Conservation (phyloP, 2,329 filamentous ascomycete genomes). For the Aspergillus sp. region DNA sequence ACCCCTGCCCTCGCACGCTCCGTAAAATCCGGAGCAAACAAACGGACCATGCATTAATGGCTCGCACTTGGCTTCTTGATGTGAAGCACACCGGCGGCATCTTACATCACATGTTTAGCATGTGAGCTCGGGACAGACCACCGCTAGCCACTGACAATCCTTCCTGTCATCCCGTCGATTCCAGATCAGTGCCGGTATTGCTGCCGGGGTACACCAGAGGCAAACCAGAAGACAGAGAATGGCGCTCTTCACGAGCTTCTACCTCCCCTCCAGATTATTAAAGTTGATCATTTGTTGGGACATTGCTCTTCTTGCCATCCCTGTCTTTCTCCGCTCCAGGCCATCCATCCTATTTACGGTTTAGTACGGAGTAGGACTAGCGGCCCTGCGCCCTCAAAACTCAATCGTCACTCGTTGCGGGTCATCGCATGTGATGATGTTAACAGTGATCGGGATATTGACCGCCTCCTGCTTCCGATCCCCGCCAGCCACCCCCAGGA, state of each 20-base stretch:
- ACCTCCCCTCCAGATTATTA: neutral
- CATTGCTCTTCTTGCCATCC: neutral
- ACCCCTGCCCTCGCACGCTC: neutral
- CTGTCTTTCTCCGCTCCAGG: slow-evolving; percentile 5
- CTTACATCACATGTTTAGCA: slow-evolving; percentile 12
- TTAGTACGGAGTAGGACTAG: neutral
- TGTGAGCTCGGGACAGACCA: slow-evolving; percentile 9
- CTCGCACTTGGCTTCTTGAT: neutral
- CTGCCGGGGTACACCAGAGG: neutral
- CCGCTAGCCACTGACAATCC: neutral
- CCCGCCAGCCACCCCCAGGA: too few relatives aligned
- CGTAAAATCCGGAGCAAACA: slow-evolving; percentile 5
- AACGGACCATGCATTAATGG: neutral
- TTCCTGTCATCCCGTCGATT: neutral
- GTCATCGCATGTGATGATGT: slow-evolving; percentile 18
- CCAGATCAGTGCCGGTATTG: neutral
- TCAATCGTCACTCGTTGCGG: slow-evolving; percentile 9
- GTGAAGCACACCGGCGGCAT: slow-evolving; percentile 8
- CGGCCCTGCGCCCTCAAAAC: slow-evolving; percentile 6
- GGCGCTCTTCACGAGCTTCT: slow-evolving; percentile 3
- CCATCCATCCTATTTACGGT: too few relatives aligned
- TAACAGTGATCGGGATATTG: too few relatives aligned
- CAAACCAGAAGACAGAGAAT: neutral
- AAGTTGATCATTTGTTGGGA: neutral
- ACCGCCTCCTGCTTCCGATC: too few relatives aligned